Evolutionary conservation across 179 eudicot genomes (phyloP).

Genomic region (Corrigiola litoralis): DNA sequence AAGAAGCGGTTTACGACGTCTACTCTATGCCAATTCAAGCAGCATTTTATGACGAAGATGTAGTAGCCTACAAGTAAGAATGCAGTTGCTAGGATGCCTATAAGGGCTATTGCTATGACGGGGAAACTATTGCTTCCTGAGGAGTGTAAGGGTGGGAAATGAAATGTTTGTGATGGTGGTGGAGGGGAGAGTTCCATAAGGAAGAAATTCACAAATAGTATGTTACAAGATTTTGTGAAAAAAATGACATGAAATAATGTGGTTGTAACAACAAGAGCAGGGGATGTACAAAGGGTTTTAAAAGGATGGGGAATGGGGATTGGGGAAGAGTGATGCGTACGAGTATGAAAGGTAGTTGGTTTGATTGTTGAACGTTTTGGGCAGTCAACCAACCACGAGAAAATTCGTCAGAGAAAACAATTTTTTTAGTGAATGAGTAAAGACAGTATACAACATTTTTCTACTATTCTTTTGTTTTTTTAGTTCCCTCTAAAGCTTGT

Average conservation of each 20-base stretch:
- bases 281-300: conserved; percentile 1
- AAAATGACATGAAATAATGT: not conserved
- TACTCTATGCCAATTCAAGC: conserved; percentile 51
- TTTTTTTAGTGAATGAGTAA: not conserved
- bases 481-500: too few species aligned
- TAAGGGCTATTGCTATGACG: conserved; percentile 68
- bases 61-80: conserved; percentile 64
- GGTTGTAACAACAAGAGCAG: not conserved
- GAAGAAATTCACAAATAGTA: too few species aligned
- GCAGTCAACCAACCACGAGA: conserved; percentile 25
- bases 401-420: not conserved
- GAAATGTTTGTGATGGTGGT: conserved; percentile 5
- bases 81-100: conserved; percentile 67
- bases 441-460: too few species aligned
- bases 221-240: too few species aligned
- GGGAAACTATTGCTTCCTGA: conserved; percentile 39
- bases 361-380: conserved; percentile 19
- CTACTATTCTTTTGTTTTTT: too few species aligned
- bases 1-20: conserved; percentile 46
- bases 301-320: not conserved
- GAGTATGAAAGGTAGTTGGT: conserved; percentile 20
- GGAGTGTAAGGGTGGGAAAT: not conserved
- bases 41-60: conserved; percentile 82
- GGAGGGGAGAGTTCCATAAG: conserved; percentile 13
- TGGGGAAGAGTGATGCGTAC: conserved; percentile 17